Evolutionary conservation across 1,139 yeast species (phyloP), one percentile per base, ranked within the genome.

Genomic region (Yamadazyma dushanensis): DNA sequence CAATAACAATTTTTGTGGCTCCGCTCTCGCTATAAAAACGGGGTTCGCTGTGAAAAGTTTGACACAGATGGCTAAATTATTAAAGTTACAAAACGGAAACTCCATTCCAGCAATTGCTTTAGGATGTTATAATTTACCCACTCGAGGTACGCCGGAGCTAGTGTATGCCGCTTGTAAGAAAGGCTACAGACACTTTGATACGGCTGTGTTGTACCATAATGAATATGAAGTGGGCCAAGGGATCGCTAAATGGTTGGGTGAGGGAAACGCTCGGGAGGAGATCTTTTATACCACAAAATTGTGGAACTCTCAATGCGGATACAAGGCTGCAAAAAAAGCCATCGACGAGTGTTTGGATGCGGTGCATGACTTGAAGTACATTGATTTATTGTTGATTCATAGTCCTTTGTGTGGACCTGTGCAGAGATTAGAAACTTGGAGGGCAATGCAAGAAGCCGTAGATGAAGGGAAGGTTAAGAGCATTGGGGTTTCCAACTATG

Each of bases 401-500:
- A 75, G 83, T 1, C 86, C 87, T 5, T 54, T 76, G 26, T 71
- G 78, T 31, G 86, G 85, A 2, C 63, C 66, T 14, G 46, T 45
- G 25, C 56, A 61, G 39, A 61, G 88, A 46, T 50, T 78, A 16
- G 82, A 73, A 37, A 76, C 82, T 5, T 81, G 76, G 66, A 59
- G 54, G 41, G 85, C 84, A 3, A 67, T 80, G 73, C 83, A 81
- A 53, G 83, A 80, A 38, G 80, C 80, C 1, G 80, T 78, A n/a
- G 76, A 66, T 30, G 59, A 55, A 16, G 84, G 84, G 1, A 47
- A 61, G 19, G 76, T 80, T 18, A 75, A 70, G 46, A 68, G 71
- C 11, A 76, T 83, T 35, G 90, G 90, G 11, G 88, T 83, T 13
- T 80, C 87, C 1, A 83, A 81, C 51, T 83, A 75, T 52, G 88